Evolutionary conservation across 176 grass and related monocot species (phyloP).

Genomic region (Tuctoria greenei): DNA sequence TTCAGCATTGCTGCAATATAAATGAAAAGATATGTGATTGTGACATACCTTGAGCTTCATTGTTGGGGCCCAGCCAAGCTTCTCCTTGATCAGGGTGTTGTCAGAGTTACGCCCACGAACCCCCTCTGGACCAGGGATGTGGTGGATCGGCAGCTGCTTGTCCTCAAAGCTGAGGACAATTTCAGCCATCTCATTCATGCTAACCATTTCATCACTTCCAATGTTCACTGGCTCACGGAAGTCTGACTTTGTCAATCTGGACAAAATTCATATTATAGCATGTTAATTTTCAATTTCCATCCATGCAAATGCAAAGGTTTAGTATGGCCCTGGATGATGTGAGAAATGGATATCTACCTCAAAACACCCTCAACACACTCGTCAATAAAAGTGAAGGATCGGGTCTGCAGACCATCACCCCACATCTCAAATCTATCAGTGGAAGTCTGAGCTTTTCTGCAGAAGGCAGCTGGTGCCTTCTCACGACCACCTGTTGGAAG

Average conservation of each 20-base stretch:
- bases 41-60: slow-evolving; percentile 79
- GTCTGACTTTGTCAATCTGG: slow-evolving; percentile 82
- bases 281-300: background rate
- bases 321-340: background rate
- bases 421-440: slow-evolving; percentile 87
- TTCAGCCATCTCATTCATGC: slow-evolving; percentile 93
- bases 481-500: slow-evolving; percentile 61
- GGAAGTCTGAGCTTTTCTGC: slow-evolving; percentile 75
- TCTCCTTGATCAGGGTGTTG: slow-evolving; percentile 87
- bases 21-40: background rate
- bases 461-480: slow-evolving; percentile 91
- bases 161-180: slow-evolving; percentile 79
- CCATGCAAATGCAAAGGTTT: background rate
- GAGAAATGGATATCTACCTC: slow-evolving; percentile 36
- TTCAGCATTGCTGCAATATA: background rate
- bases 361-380: slow-evolving; percentile 86
- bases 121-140: slow-evolving; percentile 88
- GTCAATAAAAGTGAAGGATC: slow-evolving; percentile 84
- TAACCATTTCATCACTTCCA: slow-evolving; percentile 85
- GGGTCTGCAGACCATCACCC: slow-evolving; percentile 84
- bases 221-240: slow-evolving; percentile 84
- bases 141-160: slow-evolving; percentile 74
- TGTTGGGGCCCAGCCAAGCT: slow-evolving; percentile 85
- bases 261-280: background rate
- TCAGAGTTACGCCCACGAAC: slow-evolving; percentile 83